Evolutionary conservation across 192 early-diverging fungal genomes (phyloP).

Genomic region (Linnemannia exigua): DNA sequence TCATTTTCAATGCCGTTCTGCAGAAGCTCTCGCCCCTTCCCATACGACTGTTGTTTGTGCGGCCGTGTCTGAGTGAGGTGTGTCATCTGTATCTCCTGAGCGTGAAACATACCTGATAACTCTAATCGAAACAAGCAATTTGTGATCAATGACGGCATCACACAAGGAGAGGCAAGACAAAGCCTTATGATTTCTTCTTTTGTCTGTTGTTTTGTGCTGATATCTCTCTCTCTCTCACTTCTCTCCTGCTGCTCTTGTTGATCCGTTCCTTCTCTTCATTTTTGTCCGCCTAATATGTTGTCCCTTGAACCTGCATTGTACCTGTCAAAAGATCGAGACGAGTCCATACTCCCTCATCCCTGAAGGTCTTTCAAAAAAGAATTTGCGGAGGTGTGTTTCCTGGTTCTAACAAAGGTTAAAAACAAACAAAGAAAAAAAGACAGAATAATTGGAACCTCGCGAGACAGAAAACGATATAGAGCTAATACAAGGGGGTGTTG

Average conservation of each 20-base stretch:
- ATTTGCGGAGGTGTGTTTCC: neutral
- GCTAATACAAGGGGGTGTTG: neutral
- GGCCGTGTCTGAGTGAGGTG: neutral
- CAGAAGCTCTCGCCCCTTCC: neutral
- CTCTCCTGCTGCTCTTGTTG: too few species aligned
- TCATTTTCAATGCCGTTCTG: too few species aligned
- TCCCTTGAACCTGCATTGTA: too few species aligned
- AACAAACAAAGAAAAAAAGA: neutral
- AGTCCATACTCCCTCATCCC: too few species aligned
- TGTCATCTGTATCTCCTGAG: neutral
- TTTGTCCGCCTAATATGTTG: too few species aligned
- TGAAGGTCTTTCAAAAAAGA: neutral
- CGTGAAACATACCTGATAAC: neutral
- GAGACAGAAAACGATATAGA: neutral
- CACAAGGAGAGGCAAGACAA: neutral
- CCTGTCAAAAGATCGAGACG: too few species aligned
- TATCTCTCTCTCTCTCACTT: neutral
- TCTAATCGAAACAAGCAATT: neutral
- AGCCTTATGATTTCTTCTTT: neutral
- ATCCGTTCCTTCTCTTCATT: too few species aligned
- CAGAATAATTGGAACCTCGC: too few species aligned
- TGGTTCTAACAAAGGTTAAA: neutral
- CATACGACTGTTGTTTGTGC: neutral
- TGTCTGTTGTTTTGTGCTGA: neutral
- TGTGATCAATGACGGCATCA: neutral